Evolutionary conservation across 768 basidiomycete genomes (phyloP).

Genomic region (Termitomyces sp.): DNA sequence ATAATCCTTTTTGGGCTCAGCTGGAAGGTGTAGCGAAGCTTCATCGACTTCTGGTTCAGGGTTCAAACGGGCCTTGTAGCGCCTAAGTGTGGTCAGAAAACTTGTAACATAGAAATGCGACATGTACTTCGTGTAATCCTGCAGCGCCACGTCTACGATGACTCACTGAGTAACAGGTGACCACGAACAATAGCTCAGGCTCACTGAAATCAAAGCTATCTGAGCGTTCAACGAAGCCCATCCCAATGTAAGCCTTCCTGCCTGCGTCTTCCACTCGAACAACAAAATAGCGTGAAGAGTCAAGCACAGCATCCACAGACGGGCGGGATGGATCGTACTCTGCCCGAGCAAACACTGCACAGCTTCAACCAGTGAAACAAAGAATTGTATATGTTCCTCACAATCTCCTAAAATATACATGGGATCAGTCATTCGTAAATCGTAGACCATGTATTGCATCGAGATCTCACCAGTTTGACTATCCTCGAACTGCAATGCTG

Average conservation of each 20-base stretch:
- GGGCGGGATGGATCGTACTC: slow-evolving; percentile 76
- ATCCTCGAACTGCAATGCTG: slow-evolving; percentile 77
- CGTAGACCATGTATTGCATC: not conserved
- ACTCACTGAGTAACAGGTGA: slow-evolving; percentile 5
- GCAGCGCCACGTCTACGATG: slow-evolving; percentile 68
- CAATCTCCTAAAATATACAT: slow-evolving; percentile 51
- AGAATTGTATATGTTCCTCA: slow-evolving; percentile 30
- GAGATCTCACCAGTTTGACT: slow-evolving; percentile 57
- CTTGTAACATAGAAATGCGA: not conserved
- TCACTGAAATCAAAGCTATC: slow-evolving; percentile 92
- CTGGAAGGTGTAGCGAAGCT: slow-evolving; percentile 63
- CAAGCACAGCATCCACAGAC: slow-evolving; percentile 90
- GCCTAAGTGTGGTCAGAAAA: slow-evolving; percentile 32
- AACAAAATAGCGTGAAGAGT: slow-evolving; percentile 94
- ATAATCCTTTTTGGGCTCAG: slow-evolving; percentile 89
- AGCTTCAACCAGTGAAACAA: slow-evolving; percentile 15
- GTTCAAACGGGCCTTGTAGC: slow-evolving; percentile 59
- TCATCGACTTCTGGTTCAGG: slow-evolving; percentile 37
- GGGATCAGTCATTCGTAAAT: not conserved
- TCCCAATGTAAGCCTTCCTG: slow-evolving; percentile 87
- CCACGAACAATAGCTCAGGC: slow-evolving; percentile 21
- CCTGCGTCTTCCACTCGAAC: slow-evolving; percentile 85
- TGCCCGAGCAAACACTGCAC: slow-evolving; percentile 79
- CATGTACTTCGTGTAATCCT: slow-evolving; percentile 77
- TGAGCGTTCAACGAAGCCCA: slow-evolving; percentile 85